phyloP scores from a whole-genome alignment of 805 yeast species.

The Saturnispora saitoi region DNA sequence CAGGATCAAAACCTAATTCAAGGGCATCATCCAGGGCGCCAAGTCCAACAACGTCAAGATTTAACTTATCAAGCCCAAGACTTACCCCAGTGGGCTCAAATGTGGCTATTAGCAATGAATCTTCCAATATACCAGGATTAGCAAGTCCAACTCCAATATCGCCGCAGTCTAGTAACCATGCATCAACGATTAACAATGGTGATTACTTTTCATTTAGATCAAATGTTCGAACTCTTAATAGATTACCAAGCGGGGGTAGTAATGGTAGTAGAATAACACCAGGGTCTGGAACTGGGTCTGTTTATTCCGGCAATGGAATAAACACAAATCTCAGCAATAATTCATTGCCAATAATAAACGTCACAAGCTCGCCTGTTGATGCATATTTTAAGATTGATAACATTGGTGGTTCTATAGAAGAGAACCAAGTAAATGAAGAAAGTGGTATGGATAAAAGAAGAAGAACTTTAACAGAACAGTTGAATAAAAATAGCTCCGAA shows the following conservation, averaged over 20 bases:
- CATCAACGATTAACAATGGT: conserved; percentile 2
- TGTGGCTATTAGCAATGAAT: neutral
- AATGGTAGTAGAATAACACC: conserved; percentile 8
- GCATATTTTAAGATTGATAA: conserved; percentile 8
- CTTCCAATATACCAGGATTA: neutral
- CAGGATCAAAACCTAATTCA: conserved; percentile 9
- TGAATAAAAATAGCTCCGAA: conserved; percentile 5
- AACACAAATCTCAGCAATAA: neutral
- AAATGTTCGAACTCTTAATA: conserved; percentile 11
- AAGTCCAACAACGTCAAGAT: conserved; percentile 7
- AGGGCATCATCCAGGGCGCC: conserved; percentile 12
- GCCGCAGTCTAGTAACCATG: neutral
- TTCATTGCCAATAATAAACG: neutral
- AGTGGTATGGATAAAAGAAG: conserved; percentile 10
- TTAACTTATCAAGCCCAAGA: neutral
- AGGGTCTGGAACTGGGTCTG: neutral
- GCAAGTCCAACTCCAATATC: conserved; percentile 6
- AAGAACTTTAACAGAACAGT: conserved; percentile 12
- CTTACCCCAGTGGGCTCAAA: neutral
- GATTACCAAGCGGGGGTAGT: conserved; percentile 10
- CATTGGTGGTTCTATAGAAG: conserved; percentile 26
- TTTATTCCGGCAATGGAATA: neutral
- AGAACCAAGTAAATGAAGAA: neutral
- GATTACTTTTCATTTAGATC: conserved; percentile 15
- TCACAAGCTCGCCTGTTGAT: neutral